Evolutionary conservation across 2,329 filamentous ascomycete species (phyloP).

Genomic region (Colletotrichum tabaci): DNA sequence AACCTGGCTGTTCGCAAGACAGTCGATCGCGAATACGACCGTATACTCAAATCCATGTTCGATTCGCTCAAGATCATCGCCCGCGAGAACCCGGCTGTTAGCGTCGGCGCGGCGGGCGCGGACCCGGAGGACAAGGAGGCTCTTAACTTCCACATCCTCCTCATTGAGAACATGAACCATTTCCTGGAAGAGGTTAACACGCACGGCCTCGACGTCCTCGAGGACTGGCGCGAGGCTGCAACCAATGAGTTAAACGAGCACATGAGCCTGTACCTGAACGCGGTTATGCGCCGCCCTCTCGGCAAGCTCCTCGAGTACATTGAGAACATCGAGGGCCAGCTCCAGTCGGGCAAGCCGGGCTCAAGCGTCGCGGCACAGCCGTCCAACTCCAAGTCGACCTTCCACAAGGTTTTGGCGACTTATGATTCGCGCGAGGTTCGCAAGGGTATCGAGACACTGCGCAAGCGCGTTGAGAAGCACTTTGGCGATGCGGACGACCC

Average conservation of each 20-base stretch:
- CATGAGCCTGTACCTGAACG: conserved; percentile 87
- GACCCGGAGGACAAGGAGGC: conserved; percentile 93
- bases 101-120: conserved; percentile 59
- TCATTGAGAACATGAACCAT: conserved; percentile 99
- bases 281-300: conserved; percentile 89
- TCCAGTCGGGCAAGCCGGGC: conserved; percentile 71
- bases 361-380: conserved; percentile 82
- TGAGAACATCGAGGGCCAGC: conserved; percentile 86
- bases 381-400: conserved; percentile 84
- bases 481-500: conserved; percentile 91
- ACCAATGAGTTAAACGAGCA: conserved; percentile 86
- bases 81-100: conserved; percentile 72
- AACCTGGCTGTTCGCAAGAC: conserved; percentile 78
- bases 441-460: conserved; percentile 90
- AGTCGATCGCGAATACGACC: conserved; percentile 89
- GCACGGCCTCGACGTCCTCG: conserved; percentile 80
- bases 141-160: conserved; percentile 95
- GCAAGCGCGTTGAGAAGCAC: conserved; percentile 96
- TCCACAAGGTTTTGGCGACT: conserved; percentile 86
- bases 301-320: conserved; percentile 93
- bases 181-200: conserved; percentile 93
- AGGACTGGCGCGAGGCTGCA: conserved; percentile 87
- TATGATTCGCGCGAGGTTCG: conserved; percentile 89
- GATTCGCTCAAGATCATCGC: conserved; percentile 97
- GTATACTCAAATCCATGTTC: conserved; percentile 95